These are phyloP conservation scores for Sugiyamaella qingdaonensis DNA, from an alignment of 805 yeast genomes.

Conservation along the genomic window DNA sequence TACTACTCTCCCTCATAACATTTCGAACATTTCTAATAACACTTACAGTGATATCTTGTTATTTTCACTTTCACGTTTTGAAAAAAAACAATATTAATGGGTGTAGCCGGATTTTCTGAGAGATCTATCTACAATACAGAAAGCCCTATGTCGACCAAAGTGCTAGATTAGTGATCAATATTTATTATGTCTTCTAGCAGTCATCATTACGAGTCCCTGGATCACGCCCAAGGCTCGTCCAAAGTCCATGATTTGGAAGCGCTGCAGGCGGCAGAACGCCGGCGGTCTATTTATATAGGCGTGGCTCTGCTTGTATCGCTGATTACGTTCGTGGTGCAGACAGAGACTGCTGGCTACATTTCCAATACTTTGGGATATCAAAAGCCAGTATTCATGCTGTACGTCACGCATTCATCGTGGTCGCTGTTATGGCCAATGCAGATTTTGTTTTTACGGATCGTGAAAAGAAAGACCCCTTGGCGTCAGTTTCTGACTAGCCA, in stretches of 20 bases:
- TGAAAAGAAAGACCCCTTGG: conserved; percentile 37
- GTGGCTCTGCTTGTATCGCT: conserved; percentile 47
- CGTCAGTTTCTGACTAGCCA: conserved; percentile 19
- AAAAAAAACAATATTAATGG: too few relatives aligned
- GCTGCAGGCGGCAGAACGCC: neutral
- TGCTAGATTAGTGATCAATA: too few relatives aligned
- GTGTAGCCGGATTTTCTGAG: too few relatives aligned
- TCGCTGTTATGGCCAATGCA: conserved; percentile 69
- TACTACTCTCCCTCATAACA: too few relatives aligned
- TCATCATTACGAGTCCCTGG: neutral
- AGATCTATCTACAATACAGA: too few relatives aligned
- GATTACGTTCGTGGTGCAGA: conserved; percentile 67
- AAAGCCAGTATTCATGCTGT: conserved; percentile 62
- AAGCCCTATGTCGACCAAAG: too few relatives aligned
- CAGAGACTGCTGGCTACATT: conserved; percentile 72
- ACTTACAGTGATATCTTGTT: too few relatives aligned
- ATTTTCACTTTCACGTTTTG: too few relatives aligned
- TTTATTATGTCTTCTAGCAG: neutral
- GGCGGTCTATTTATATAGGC: neutral
- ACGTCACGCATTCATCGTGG: conserved; percentile 77
- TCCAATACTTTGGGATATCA: conserved; percentile 51
- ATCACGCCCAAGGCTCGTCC: neutral
- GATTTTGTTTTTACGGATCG: conserved; percentile 44
- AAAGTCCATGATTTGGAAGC: neutral
- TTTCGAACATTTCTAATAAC: too few relatives aligned